Evolutionary conservation across 495 filamentous ascomycete genomes (phyloP).

Genomic region (Podospora sp.): DNA sequence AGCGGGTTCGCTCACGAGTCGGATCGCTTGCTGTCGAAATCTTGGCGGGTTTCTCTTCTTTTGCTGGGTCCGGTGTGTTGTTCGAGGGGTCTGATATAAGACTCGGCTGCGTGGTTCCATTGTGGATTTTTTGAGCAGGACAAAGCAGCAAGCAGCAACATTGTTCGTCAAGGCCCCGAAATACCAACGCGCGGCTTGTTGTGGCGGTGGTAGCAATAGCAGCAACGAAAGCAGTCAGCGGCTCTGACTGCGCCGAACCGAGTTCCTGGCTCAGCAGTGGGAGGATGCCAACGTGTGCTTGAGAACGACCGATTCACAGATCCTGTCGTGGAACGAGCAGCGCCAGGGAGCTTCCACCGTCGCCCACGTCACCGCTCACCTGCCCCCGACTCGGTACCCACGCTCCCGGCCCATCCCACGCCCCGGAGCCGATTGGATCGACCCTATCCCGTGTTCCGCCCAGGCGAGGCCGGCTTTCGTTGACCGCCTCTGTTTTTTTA

Average conservation of each 20-base stretch:
- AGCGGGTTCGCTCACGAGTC: background rate
- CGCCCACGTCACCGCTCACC: slow-evolving; percentile 14
- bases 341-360: background rate
- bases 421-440: slow-evolving; percentile 8
- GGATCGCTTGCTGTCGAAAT: slow-evolving; percentile 7
- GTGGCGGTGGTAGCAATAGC: background rate
- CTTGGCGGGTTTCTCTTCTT: background rate
- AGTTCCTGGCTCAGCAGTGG: background rate
- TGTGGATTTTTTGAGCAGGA: background rate
- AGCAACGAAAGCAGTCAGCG: background rate
- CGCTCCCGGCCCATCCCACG: slow-evolving; percentile 2
- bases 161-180: background rate
- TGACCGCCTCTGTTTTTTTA: slow-evolving; percentile 10
- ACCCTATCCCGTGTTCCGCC: background rate
- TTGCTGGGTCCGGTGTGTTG: background rate
- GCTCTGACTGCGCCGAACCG: background rate
- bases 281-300: slow-evolving; percentile 1
- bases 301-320: slow-evolving; percentile 8
- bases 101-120: background rate
- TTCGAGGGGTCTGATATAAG: slow-evolving; percentile 1
- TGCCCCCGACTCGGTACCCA: slow-evolving; percentile 4
- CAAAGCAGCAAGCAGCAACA: background rate
- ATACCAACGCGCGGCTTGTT: background rate
- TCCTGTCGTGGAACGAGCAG: slow-evolving; percentile 7
- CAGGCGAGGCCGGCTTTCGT: background rate